phyloP scores from a whole-genome alignment of 2,329 filamentous ascomycete species.

The Cytospora piceae region DNA sequence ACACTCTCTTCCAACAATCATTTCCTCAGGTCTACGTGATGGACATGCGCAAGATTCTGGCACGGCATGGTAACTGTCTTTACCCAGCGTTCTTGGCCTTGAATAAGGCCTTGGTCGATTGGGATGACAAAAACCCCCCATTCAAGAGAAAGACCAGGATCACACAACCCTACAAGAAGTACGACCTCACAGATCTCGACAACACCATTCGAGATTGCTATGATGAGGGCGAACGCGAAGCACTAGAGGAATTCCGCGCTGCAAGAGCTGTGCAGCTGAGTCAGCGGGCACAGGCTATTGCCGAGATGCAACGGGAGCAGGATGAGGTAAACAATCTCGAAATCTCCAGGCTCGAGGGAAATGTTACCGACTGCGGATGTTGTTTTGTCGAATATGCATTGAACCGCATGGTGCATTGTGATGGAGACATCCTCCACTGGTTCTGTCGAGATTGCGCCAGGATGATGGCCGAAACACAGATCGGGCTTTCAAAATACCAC shows the following conservation, averaged over 20 bases:
- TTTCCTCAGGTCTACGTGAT: conserved; percentile 40
- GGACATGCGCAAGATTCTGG: conserved; percentile 35
- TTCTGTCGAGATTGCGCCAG: conserved; percentile 73
- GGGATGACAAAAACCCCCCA: conserved; percentile 28
- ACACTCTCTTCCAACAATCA: conserved; percentile 40
- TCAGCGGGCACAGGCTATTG: conserved; percentile 33
- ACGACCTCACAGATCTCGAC: conserved; percentile 32
- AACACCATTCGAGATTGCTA: conserved; percentile 29
- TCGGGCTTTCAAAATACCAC: conserved; percentile 71
- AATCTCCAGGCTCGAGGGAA: conserved; percentile 51
- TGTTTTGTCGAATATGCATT: conserved; percentile 70
- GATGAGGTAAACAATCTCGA: conserved; percentile 47
- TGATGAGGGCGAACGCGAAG: conserved; percentile 36
- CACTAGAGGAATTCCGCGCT: conserved; percentile 45
- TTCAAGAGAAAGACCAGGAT: conserved; percentile 39
- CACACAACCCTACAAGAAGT: conserved; percentile 32
- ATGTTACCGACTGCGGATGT: conserved; percentile 70
- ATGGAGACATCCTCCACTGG: conserved; percentile 60
- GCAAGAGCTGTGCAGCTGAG: conserved; percentile 40
- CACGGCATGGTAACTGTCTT: conserved; percentile 36
- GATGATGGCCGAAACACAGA: conserved; percentile 66
- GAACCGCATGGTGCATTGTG: conserved; percentile 71
- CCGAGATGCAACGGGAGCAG: conserved; percentile 36
- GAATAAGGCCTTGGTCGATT: conserved; percentile 35
- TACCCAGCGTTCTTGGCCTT: conserved; percentile 43